A percentile compares a stretch with the other conserved stretches of the same genome.
Conservation (phyloP, 2,329 filamentous ascomycete genomes). For the Diaporthe citriasiana region DNA sequence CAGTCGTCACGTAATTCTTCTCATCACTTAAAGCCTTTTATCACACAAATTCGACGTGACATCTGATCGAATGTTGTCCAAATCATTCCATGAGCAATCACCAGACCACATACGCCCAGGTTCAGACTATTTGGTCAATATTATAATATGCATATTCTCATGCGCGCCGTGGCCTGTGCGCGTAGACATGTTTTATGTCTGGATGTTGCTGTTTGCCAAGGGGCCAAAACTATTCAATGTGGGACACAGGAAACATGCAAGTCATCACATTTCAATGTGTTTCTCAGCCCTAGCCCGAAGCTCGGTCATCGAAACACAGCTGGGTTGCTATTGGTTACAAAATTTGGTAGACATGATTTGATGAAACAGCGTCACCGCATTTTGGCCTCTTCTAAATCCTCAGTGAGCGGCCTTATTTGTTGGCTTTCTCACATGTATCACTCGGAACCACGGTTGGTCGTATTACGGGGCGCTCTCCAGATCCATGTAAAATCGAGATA, state of each 20-base stretch:
- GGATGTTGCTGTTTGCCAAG: slow-evolving; percentile 23
- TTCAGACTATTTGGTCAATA: neutral
- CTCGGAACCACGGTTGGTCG: too few relatives aligned
- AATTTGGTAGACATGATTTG: neutral
- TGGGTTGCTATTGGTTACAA: neutral
- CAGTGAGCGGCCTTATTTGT: neutral
- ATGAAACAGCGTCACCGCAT: neutral
- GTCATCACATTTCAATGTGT: neutral
- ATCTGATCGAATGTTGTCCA: too few relatives aligned
- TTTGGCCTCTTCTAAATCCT: neutral
- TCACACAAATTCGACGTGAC: neutral
- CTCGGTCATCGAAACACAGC: neutral
- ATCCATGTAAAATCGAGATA: too few relatives aligned
- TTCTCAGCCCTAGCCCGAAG: neutral
- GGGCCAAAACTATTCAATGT: neutral
- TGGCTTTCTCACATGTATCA: neutral
- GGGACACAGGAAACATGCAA: neutral
- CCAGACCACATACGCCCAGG: neutral
- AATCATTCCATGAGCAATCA: neutral
- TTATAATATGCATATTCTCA: neutral
- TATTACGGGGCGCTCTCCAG: too few relatives aligned
- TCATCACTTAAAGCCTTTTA: too few relatives aligned
- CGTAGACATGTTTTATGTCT: neutral
- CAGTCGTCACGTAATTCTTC: too few relatives aligned
- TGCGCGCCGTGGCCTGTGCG: neutral